Evolutionary conservation across 1,284 basidiomycete genomes (phyloP).

Genomic region (Ustilago bromivora): DNA sequence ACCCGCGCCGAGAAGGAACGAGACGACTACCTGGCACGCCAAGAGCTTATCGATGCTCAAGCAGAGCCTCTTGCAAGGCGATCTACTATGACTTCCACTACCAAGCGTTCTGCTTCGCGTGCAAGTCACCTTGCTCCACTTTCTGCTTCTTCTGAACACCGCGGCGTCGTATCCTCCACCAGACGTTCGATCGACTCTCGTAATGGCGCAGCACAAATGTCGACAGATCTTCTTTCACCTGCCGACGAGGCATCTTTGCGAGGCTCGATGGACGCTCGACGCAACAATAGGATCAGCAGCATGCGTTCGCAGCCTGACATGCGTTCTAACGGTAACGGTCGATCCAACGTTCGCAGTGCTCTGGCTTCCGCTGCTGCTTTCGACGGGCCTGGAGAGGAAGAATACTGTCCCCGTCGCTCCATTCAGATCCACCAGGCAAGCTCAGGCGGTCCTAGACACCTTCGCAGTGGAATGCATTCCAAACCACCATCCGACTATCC

Average conservation of each 20-base stretch:
- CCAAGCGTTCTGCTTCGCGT: constrained; percentile 14
- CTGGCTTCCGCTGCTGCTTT: constrained; percentile 26
- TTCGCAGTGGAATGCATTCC: constrained; percentile 17
- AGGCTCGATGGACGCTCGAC: constrained; percentile 33
- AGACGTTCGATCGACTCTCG: constrained; percentile 26
- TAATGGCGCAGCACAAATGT: neutral
- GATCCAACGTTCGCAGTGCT: constrained; percentile 19
- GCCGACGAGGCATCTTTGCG: constrained; percentile 17
- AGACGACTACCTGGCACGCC: constrained; percentile 45
- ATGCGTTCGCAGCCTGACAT: constrained; percentile 32
- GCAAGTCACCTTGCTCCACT: constrained; percentile 25
- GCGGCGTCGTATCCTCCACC: neutral
- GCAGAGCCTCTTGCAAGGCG: constrained; percentile 4
- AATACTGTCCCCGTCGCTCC: constrained; percentile 7
- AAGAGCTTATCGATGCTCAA: constrained; percentile 23
- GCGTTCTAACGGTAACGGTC: constrained; percentile 4
- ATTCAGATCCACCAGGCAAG: constrained; percentile 12
- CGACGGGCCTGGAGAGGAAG: constrained; percentile 13
- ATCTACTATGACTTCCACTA: neutral
- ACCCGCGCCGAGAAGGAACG: constrained; percentile 44
- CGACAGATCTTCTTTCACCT: constrained; percentile 14
- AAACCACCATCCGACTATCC: constrained; percentile 20
- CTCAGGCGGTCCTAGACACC: constrained; percentile 8
- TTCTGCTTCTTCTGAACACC: constrained; percentile 12
- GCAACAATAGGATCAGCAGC: constrained; percentile 8